Base-by-base conservation (phyloP, 2,329 filamentous ascomycete genomes). In the Fusarium domesticum region DNA sequence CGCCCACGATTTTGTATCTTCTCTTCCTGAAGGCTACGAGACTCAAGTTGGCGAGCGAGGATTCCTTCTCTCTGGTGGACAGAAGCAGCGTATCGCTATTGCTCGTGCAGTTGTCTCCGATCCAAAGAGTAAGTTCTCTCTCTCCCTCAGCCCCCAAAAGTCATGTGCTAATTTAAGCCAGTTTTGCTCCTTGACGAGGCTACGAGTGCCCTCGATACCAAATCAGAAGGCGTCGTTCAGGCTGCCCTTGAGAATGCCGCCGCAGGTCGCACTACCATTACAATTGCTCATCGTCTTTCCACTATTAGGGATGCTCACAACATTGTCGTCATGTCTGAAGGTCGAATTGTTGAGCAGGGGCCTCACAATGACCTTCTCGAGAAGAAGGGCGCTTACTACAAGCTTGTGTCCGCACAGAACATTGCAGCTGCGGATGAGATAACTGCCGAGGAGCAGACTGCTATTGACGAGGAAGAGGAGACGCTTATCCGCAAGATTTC, bases 11-110 rank as follows among this genome's bases (percentile, higher is more conserved):
- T 98, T 98, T 63, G 85, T 98, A 54, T 79, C 74, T 6, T 70
- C 77, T 11, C 77, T 97, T 1, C 90, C 93, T 0, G 87, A 97
- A 56, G 87, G 87, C 2, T 97, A 97, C 59, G 81, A 96, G 54
- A 97, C 93, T 0, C 84, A 95, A 54, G 92, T 97, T n/a, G 93
- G 93, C 44, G 90, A 97, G 67, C 85, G 91, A 51, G 93, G 93
- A 8, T 95, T 96, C 64, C 71, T 96, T 40, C 76, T 98, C 7
- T 95, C 89, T 43, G 93, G 93, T 64, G 93, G 93, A 28, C 93
- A 98, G 69, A 96, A 96, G 67, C 93, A 97, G 69, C 88, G 93
- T 57, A 95, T 97, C 61, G 91, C 92, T 11, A 96, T 97, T 66
- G 90, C 92, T 6, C 79, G 90, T 60, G 91, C 91, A 31, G 81